A percentile compares a stretch with the other conserved stretches of the same genome.
Conservation (phyloP, 371 early-diverging fungal species). For the Mucor irregularis region DNA sequence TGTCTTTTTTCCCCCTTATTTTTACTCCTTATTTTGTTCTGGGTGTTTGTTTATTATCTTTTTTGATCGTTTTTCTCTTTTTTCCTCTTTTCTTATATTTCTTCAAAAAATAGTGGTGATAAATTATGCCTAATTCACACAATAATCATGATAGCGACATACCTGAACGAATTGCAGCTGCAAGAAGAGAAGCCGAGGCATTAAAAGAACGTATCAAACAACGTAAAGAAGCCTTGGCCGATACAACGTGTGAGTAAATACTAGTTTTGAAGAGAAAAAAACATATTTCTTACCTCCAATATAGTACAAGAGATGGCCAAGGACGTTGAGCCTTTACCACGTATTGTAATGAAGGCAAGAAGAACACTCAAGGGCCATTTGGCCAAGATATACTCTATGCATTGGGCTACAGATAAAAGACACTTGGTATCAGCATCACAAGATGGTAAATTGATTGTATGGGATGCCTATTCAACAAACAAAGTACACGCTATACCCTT, state of each 20-base stretch:
- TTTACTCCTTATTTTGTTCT: no score
- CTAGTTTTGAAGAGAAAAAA: background rate
- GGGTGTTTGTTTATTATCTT: no score
- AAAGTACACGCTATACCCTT: conserved; percentile 97
- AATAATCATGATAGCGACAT: conserved; percentile 58
- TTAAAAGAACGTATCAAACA: conserved; percentile 94
- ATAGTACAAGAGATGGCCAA: conserved; percentile 58
- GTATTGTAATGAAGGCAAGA: conserved; percentile 63
- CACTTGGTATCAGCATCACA: conserved; percentile 97
- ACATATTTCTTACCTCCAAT: background rate
- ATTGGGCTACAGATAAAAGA: conserved; percentile 94
- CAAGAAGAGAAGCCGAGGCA: conserved; percentile 93
- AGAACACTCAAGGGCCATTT: conserved; percentile 97
- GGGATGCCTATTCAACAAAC: conserved; percentile 98
- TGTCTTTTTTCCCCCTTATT: no score
- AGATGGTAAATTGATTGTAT: conserved; percentile 98
- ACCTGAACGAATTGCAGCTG: conserved; percentile 85
- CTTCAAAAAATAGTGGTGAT: background rate
- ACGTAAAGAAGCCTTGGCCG: conserved; percentile 89
- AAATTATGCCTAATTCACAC: no score
- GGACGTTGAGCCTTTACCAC: conserved; percentile 70
- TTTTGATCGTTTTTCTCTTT: background rate
- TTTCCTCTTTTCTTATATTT: background rate
- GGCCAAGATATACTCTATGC: conserved; percentile 99
- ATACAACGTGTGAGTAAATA: conserved; percentile 83